Evolutionary conservation across 768 basidiomycete species (phyloP), one percentile per base, ranked within the genome.

Genomic region (Cyathus striatus): DNA sequence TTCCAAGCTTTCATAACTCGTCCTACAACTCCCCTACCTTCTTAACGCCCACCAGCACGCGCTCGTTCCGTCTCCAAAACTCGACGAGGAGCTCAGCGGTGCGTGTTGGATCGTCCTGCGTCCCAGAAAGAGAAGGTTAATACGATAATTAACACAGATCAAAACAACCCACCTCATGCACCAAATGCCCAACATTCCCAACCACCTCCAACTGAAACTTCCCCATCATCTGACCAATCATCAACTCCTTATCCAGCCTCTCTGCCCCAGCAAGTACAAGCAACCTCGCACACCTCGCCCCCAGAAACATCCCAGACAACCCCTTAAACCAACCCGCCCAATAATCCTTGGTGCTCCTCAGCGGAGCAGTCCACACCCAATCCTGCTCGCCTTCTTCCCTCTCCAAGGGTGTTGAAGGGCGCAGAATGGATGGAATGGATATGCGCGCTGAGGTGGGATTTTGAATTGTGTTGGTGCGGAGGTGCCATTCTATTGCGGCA

Each of bases 301-400:
- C 63, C 1, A 98, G 72, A 63, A 99, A 99, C 18, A 74, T 72
- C n/a, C 61, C 62, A 3, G 91, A 94, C 1, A 99, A 71, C 0
- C 83, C 82, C 9, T 71, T 69, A 63, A 97, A 99, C 96, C 96
- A 99, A 49, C 86, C 95, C 96, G n/a, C n/a, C 96, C 96, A 99
- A 57, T 86, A 97, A 0, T 89, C 83, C 17, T 89, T 87, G 0
- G 94, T 97, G 2, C 81, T 81, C 16, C 80, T 68, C 25, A 99
- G 66, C 3, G 93, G 83, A 0, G 92, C 91, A 13, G 90, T 70
- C 96, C 96, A 99, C 24, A 75, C 64, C 49, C 80, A 83, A 9
- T 67, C 57, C 10, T 70, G 63, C 27, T 64, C 43, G 32, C 35
- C 10, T 7, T 64, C 56, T 5, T 59, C 50, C 35, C 72, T 70